Percentiles rank a stretch among this genome's conserved stretches.
Evolutionary conservation across 164 flowering plant genomes (phyloP).

Genomic region (Kalanchoe fedtschenkoi): DNA sequence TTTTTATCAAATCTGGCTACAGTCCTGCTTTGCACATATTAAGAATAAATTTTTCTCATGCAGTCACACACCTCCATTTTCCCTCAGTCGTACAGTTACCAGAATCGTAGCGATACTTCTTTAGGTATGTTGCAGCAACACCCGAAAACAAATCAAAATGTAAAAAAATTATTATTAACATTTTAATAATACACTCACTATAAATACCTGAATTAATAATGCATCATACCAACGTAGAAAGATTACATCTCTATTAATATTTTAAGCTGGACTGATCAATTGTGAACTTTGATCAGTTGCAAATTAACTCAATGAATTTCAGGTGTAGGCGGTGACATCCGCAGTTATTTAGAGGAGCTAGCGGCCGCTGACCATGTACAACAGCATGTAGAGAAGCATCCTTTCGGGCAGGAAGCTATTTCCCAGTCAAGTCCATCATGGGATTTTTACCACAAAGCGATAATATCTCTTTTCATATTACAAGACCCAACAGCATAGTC

Average conservation of each 20-base stretch:
- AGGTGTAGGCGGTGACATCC: slow-evolving; percentile 77
- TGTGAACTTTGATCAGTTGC: background rate
- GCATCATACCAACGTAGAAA: no score
- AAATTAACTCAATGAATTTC: slow-evolving; percentile 4
- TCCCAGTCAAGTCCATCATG: slow-evolving; percentile 38
- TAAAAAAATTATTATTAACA: no score
- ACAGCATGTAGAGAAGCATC: slow-evolving; percentile 44
- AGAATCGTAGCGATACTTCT: slow-evolving; percentile 37
- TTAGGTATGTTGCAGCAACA: slow-evolving; percentile 44
- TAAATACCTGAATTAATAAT: background rate
- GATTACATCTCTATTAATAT: no score
- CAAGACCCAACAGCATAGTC: background rate
- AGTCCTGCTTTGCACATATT: background rate
- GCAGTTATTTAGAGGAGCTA: slow-evolving; percentile 53
- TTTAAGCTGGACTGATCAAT: background rate
- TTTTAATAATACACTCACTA: no score
- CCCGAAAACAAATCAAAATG: no score
- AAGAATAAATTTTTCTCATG: slow-evolving; percentile 7
- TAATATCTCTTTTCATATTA: slow-evolving; percentile 8
- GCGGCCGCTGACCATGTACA: slow-evolving; percentile 42
- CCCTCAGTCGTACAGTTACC: slow-evolving; percentile 47
- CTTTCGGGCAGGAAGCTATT: slow-evolving; percentile 72
- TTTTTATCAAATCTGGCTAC: background rate
- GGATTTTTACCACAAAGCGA: slow-evolving; percentile 40
- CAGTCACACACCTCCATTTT: slow-evolving; percentile 67